Base-by-base conservation (phyloP, 2,329 filamentous ascomycete genomes). In the Ophiocordyceps camponoti-floridani region DNA sequence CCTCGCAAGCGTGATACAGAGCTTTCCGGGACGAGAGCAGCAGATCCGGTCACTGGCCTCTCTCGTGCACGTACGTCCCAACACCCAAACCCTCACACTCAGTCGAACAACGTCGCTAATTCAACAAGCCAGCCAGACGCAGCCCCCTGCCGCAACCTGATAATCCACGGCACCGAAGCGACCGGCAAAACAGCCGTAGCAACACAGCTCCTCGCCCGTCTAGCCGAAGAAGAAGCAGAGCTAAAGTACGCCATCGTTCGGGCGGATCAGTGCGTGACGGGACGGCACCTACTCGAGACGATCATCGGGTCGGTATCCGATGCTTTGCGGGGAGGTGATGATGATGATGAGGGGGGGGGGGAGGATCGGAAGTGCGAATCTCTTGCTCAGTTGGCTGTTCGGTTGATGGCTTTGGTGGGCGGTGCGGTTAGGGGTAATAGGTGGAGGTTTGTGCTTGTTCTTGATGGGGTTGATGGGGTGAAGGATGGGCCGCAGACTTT, bases 381-480 rank as follows among this genome's bases (percentile, higher is more conserved):
- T 49, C 64, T 94, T 44, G 82, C 84, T 46, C 76, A 83, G 44
- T 66, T 96, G 49, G 72, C 74, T 1, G 82, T 85, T 26, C 77
- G 88, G 54, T 65, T 96, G 46, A 72, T 72, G 48, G 73, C 69
- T 55, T 65, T 85, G 61, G 61, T 88, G 41, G 63, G 69, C 43
- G 67, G 69, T 48, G 52, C 55, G 7, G 52, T 53, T 8, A 60
- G 58, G 8, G 59, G 16, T 3, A 16, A 56, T 18, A 53, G 56
- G 42, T 67, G 66, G 50, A 77, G 80, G 50, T 87, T 94, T 53
- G 78, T 89, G 9, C 62, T 96, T 47, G 84, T 95, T 11, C 72
- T 96, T 49, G 91, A 96, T 65, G 84, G 78, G 11, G 80, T 96
- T 46, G 89, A 96, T 59, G 75, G 72, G 49, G 84, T 94, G 59